Base-by-base conservation (phyloP, 2,329 filamentous ascomycete species). In the Pochonia chlamydosporia region DNA sequence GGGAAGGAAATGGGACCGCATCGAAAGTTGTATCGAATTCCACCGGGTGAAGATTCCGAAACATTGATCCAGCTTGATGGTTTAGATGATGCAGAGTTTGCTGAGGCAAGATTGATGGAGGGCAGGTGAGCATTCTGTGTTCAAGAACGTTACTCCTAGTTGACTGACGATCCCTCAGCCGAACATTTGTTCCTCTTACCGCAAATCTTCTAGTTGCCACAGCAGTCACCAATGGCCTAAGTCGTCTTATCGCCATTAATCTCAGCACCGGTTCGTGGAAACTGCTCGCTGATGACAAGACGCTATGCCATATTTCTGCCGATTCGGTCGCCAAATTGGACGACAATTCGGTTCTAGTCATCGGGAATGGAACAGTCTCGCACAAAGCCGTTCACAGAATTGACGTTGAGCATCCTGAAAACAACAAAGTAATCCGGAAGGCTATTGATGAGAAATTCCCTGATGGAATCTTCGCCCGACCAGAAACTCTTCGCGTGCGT, bases 1-100 rank as follows among this genome's bases (percentile, higher is more conserved):
- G 63, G 63, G 3, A 71, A 71, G 43, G 76, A 79, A 56, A 57
- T 56, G 1, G 66, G 60, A 2, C 70, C 70, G 1, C 76, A 70
- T 49, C 72, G 73, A 48, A 73, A 75, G 48, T 58, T 79, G 7
- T 76, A 72, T 50, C 62, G 63, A 2, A 57, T 68, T n/a, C 49
- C 50, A 3, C 59, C 63, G 1, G 60, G 57, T 1, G 50, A 55
- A 5, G 47, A 59, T 4, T 46, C 57, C 7, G 54, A 64, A 1
- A 45, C 52, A 9, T 58, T 61, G 14, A 51, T 76, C 8, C 49
- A 51, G 3, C 47, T 74, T 3, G 49, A 63, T 1, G 69, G 66
- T 0, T 60, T 76, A 11, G 67, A 73, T 16, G 57, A 69, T 1
- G 66, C 64, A 1, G 71, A 73, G 28, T 57, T 73, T 40, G 68